Conservation (phyloP, 2,329 filamentous ascomycete species). For the Fusarium sacchari region DNA sequence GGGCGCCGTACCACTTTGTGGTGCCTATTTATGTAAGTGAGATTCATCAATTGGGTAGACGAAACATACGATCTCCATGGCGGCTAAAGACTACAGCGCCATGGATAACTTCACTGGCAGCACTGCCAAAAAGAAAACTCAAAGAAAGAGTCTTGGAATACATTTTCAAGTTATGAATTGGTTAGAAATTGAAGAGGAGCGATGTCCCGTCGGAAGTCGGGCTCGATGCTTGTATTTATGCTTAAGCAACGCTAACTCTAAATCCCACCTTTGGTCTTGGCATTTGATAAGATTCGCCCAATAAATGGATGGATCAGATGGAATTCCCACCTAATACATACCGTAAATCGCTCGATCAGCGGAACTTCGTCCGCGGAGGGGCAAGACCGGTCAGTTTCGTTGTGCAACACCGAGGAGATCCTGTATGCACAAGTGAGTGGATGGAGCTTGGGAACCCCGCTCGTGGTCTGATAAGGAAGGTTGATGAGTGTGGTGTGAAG, state of each 20-base stretch:
- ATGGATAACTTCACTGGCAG: constrained; percentile 46
- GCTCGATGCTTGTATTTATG: constrained; percentile 24
- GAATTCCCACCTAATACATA: background rate
- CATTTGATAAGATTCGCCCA: background rate
- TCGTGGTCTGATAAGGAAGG: background rate
- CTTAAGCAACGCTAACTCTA: constrained; percentile 5
- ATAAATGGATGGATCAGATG: background rate
- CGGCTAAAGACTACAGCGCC: constrained; percentile 49
- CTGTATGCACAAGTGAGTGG: background rate
- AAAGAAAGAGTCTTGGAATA: constrained; percentile 11
- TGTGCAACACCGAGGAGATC: background rate
- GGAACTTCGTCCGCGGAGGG: background rate
- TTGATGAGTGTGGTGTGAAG: background rate
- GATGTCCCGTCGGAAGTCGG: background rate
- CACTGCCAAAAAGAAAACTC: constrained; percentile 2
- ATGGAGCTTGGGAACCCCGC: background rate
- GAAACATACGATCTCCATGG: constrained; percentile 47
- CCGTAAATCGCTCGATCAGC: background rate
- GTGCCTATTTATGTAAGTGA: constrained; percentile 40
- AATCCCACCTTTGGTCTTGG: background rate
- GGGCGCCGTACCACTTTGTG: constrained; percentile 49
- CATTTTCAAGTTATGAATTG: background rate
- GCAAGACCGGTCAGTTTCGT: background rate
- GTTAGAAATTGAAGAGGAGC: background rate
- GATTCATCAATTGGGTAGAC: constrained; percentile 1